Base-by-base conservation (phyloP, 805 yeast species). In the Ogataea thermomethanolica region DNA sequence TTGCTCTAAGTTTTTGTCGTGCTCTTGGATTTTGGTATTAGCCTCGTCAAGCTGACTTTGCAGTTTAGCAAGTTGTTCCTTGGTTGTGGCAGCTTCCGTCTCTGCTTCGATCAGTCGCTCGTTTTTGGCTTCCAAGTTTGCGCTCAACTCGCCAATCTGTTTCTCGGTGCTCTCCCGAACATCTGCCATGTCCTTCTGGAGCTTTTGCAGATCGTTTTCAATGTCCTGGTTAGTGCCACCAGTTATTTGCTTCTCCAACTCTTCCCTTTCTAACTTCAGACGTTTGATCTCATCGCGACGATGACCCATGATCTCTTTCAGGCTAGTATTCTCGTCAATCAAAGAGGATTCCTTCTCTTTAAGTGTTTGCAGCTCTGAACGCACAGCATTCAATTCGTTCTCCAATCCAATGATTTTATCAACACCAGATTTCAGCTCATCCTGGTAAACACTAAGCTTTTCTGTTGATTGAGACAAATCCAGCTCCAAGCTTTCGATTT, bases 1-100 rank as follows among this genome's bases (percentile, higher is more conserved):
- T 42, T 67, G 68, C 45, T 78, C 80, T 3, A 77, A 65, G 13
- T 73, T 76, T 21, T 59, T 58, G 40, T 79, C 81, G 22, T 70
- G 68, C 2, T 60, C 56, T 7, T 46, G 47, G 8, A 66, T 49
- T 40, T 62, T 54, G 13, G 24, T 43, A 20, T 48, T 48, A 27
- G 55, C 50, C 26, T 45, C 45, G 23, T 41, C 48, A 14, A 51
- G 35, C 14, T 41, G 44, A 31, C 29, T 51, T 49, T 40, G 62
- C 53, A 37, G 49, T n/a, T 33, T 33, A 35, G 33, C 38, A 33
- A 31, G 41, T 25, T 35, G 31, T 30, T 50, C 48, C 20, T 44
- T 47, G 34, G 49, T 35, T 2, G 30, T 20, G 4, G 50, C 36
- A 8, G 45, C 38, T 28, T 47, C 51, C 7, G 43, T 43, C 17